Evolutionary conservation across 23 red algal genomes (phyloP).

Genomic region (Gracilaria caudata): DNA sequence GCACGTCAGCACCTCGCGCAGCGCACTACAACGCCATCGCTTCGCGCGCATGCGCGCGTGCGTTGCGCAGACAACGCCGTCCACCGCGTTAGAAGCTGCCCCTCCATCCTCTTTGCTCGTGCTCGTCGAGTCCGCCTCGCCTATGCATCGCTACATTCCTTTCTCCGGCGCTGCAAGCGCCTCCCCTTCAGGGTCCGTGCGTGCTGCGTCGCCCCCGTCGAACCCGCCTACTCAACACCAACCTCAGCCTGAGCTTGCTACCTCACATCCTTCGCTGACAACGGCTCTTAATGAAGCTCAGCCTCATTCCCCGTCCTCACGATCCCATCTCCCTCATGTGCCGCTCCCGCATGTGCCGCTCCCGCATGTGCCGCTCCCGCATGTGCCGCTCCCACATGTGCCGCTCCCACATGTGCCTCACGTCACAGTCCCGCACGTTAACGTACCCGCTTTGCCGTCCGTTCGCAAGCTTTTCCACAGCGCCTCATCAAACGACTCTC

Average conservation of each 20-base stretch:
- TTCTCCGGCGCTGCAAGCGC: background rate
- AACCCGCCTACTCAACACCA: background rate
- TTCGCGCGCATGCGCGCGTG: background rate
- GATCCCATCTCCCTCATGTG: conserved; percentile 25
- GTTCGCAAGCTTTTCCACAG: conserved; percentile 24
- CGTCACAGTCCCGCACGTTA: conserved; percentile 24
- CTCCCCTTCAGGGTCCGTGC: background rate
- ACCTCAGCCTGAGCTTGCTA: background rate
- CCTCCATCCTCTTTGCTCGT: background rate
- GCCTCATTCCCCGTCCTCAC: background rate
- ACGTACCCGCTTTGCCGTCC: conserved; percentile 19
- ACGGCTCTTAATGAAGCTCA: background rate
- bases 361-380: conserved; percentile 12
- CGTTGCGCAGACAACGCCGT: no score
- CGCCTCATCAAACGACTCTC: background rate
- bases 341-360: conserved; percentile 2
- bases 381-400: conserved; percentile 17
- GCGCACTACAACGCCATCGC: no score
- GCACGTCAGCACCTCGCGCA: background rate
- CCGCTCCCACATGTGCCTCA: conserved; percentile 14
- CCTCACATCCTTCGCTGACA: background rate
- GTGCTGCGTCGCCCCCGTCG: background rate
- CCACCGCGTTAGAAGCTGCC: no score
- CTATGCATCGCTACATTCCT: conserved; percentile 40
- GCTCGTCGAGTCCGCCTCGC: background rate